A percentile compares a stretch with the other conserved stretches of the same genome.
Evolutionary conservation across 768 basidiomycete genomes (phyloP).

Genomic region (Coprinellus micaceus): DNA sequence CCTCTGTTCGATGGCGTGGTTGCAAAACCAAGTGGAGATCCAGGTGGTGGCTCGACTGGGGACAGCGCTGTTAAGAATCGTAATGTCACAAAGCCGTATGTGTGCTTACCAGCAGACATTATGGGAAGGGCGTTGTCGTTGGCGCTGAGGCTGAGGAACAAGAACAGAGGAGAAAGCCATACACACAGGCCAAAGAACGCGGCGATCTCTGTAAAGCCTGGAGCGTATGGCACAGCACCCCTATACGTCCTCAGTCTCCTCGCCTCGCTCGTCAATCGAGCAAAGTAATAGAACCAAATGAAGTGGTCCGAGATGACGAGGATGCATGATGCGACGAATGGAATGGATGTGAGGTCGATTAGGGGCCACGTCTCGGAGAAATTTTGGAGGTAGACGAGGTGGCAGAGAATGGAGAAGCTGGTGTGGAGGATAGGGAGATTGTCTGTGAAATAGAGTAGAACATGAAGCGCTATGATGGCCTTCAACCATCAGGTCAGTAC

Average conservation of each 20-base stretch:
- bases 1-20: conserved; percentile 18
- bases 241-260: conserved; percentile 51
- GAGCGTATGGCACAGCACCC: conserved; percentile 29
- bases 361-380: conserved; percentile 88
- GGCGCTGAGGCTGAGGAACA: conserved; percentile 93
- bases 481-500: no score
- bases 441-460: conserved; percentile 75
- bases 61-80: conserved; percentile 1
- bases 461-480: conserved; percentile 77
- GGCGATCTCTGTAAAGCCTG: conserved; percentile 69
- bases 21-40: conserved; percentile 34
- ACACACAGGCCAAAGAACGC: conserved; percentile 83
- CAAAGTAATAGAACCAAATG: conserved; percentile 95
- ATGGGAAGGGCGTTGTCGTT: conserved; percentile 97
- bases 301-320: conserved; percentile 91
- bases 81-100: background rate
- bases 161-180: conserved; percentile 88
- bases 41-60: conserved; percentile 30
- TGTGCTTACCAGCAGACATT: conserved; percentile 46
- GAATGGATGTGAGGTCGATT: conserved; percentile 82
- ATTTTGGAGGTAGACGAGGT: conserved; percentile 88
- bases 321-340: conserved; percentile 82
- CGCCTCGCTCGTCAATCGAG: conserved; percentile 62
- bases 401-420: conserved; percentile 77
- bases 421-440: conserved; percentile 73